Conservation (phyloP, 371 early-diverging fungal genomes). For the Entomophthora muscae region DNA sequence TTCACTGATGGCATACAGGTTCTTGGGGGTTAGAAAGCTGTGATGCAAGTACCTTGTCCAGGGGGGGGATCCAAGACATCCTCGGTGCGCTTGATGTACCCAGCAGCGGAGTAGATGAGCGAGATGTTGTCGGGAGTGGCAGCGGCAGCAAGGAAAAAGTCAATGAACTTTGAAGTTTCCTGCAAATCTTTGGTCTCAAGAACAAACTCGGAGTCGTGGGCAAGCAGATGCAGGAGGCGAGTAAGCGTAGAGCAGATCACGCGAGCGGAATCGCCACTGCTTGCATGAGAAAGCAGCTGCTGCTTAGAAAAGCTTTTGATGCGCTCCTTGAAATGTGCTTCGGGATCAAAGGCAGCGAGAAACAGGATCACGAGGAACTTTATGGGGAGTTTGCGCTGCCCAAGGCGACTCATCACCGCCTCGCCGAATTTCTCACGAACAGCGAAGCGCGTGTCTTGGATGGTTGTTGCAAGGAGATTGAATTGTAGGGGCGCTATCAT, state of each 20-base stretch:
- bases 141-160: slow-evolving; percentile 63
- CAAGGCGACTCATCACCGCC: slow-evolving; percentile 49
- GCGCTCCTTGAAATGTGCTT: slow-evolving; percentile 26
- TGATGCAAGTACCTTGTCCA: slow-evolving; percentile 23
- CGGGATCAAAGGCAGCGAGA: slow-evolving; percentile 77
- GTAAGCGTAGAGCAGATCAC: slow-evolving; percentile 45
- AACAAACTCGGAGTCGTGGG: slow-evolving; percentile 82
- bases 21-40: slow-evolving; percentile 18
- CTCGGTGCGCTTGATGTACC: slow-evolving; percentile 58
- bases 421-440: slow-evolving; percentile 60
- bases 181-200: slow-evolving; percentile 31
- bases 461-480: slow-evolving; percentile 30
- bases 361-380: slow-evolving; percentile 52
- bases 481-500: slow-evolving; percentile 32
- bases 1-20: slow-evolving; percentile 67
- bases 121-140: slow-evolving; percentile 69
- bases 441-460: slow-evolving; percentile 61
- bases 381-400: slow-evolving; percentile 31
- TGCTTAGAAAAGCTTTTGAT: background rate
- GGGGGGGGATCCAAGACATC: slow-evolving; percentile 27
- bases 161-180: slow-evolving; percentile 39
- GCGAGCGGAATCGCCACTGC: slow-evolving; percentile 4
- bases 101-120: slow-evolving; percentile 50
- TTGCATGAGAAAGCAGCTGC: background rate
- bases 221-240: slow-evolving; percentile 55